Evolutionary conservation across 2,329 filamentous ascomycete genomes (phyloP), one percentile per base, ranked within the genome.

Genomic region (Fusarium solani-melongenae): DNA sequence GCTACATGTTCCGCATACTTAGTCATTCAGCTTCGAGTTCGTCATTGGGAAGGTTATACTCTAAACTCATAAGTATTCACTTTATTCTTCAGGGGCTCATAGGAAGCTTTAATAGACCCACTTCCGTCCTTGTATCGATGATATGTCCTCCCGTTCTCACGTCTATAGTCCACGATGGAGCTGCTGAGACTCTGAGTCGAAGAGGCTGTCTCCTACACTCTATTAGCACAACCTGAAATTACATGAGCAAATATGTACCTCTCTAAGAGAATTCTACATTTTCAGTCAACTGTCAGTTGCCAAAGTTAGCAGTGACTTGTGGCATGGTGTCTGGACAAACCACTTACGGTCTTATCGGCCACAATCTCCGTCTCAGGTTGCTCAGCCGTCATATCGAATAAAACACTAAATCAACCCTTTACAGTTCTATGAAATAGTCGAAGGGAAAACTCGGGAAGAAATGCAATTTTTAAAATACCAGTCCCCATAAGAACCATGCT

Each of bases 41-140:
- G 9, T 70, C 64, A 6, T 58, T 70, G 6, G 64, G 61, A 15
- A 67, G 27, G 24, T 41, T 55, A 11, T 65, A 70, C 17, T 67
- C 55, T 70, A 14, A 5, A 8, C 22, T 39, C 12, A 15, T 27
- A 12, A 29, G n/a, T 15, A 59, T 11, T 31, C 4, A 5, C 8
- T 12, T 33, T 2, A 20, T 11, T 17, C 10, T 24, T 10, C 17
- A 6, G 9, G 1, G 2, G 31, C 15, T 3, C 11, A 11, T 24
- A 10, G 9, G 5, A 4, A 6, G 12, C 3, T 17, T 15, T 7
- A n/a, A 12, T 15, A 3, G 24, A 33, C 51, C 34, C 6, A 64
- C 63, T 69, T 33, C 63, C 67, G 12, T 69, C 67, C 22, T 61
- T 66, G 36, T 66, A 66, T 38, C 22, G 12, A 46, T 66, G 51